These are phyloP conservation scores for Erodium trifolium DNA, from an alignment of 441 rosid genomes.

Conservation along the genomic window DNA sequence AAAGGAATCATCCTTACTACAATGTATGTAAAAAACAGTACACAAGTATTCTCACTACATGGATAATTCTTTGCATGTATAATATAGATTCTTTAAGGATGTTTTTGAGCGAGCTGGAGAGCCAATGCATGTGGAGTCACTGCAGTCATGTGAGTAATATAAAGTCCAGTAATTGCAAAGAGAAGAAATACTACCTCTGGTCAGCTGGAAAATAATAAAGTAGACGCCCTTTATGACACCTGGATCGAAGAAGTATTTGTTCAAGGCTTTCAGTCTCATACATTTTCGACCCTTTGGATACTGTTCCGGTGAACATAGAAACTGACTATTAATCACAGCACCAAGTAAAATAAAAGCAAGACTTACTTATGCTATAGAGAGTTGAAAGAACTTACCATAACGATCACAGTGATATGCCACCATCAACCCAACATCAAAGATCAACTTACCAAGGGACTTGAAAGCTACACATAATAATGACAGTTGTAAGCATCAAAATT, in stretches of 20 bases:
- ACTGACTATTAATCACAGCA: not conserved
- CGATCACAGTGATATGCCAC: constrained; percentile 84
- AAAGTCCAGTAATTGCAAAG: not conserved
- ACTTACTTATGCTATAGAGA: not conserved
- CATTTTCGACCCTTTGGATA: constrained; percentile 43
- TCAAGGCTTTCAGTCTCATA: constrained; percentile 50
- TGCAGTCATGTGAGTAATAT: not conserved
- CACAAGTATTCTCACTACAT: not conserved
- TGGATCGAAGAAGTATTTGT: constrained; percentile 57
- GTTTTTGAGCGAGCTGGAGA: not conserved
- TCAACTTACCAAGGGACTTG: constrained; percentile 81
- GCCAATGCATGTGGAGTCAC: not conserved
- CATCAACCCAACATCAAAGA: constrained; percentile 76
- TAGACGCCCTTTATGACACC: constrained; percentile 88
- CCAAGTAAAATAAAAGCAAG: not conserved
- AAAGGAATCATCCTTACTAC: not conserved
- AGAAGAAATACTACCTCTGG: constrained; percentile 28
- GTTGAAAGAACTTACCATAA: constrained; percentile 46
- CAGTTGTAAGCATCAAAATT: not conserved
- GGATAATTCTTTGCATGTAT: not conserved
- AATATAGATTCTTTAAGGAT: not conserved
- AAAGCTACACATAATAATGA: constrained; percentile 46
- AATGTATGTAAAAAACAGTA: not conserved
- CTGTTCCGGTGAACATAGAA: constrained; percentile 30
- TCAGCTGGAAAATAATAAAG: constrained; percentile 81